Evolutionary conservation across 352 stramenopile species (phyloP), one percentile per base, ranked within the genome.

Genomic region (Phytopythium oedochilum): DNA sequence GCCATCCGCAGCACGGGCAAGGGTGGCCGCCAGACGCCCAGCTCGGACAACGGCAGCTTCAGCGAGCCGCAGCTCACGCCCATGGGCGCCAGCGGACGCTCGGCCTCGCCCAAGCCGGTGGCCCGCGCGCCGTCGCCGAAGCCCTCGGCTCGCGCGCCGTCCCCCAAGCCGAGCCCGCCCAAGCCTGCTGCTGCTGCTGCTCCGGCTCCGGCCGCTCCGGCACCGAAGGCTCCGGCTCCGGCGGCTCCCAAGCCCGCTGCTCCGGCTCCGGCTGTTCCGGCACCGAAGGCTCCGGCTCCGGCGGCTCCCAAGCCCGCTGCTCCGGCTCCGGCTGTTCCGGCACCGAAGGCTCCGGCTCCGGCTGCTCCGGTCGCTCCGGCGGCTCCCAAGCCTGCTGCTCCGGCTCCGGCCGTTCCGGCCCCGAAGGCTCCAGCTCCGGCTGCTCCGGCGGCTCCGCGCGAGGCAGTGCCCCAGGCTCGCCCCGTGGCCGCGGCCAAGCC

Each of bases 1-100:
- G 85, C 85, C n/a, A 85, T 94, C 51, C 81, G 85, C 48, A 73
- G 70, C 60, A 82, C 82, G 26, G 82, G 84, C 55, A 94, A 94
- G 72, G 75, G 78, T 5, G 71, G 78, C 26, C 72, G 72, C 29
- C 68, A 70, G 54, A 78, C 65, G 44, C 68, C 70, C 29, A 65
- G 79, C 50, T 80, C 73, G 25, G 78, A 89, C 46, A 82, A 75
- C 64, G 75, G 64, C 52, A 84, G 74, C 62, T 71, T 78, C 56
- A 62, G 49, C 57, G 73, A 79, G 20, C 59, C 66, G 50, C 61
- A 70, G 60, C 56, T 59, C 25, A 79, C 66, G 4, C 67, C 70
- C 26, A 53, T 43, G 47, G 47, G 31, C 22, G 45, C 18, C 45
- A 78, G 68, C 48, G 56, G 55, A 26, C 66, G 60, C 34, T 61